These are phyloP conservation scores for Arachis stenosperma DNA, from an alignment of 306 rosid genomes.

Conservation along the genomic window DNA sequence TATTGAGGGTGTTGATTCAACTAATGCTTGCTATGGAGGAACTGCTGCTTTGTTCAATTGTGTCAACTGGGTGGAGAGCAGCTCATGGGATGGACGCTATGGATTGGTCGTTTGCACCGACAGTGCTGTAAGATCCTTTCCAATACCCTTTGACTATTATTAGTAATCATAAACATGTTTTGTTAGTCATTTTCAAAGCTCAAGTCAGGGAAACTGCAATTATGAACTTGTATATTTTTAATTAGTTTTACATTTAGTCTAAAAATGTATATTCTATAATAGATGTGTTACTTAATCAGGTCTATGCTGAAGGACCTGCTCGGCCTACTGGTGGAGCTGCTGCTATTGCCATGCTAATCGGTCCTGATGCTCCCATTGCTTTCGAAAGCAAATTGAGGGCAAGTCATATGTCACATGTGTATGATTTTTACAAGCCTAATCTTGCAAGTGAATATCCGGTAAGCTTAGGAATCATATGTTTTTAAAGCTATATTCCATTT, in stretches of 20 bases:
- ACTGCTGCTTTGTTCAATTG: slow-evolving; percentile 89
- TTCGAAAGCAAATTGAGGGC: slow-evolving; percentile 90
- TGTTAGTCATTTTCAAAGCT: slow-evolving; percentile 8
- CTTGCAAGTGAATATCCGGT: slow-evolving; percentile 98
- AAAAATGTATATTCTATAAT: neutral
- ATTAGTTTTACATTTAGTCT: slow-evolving; percentile 5
- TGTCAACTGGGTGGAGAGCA: slow-evolving; percentile 92
- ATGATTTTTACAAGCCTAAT: slow-evolving; percentile 93
- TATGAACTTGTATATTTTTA: slow-evolving; percentile 26
- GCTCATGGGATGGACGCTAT: slow-evolving; percentile 92
- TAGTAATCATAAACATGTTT: slow-evolving; percentile 6
- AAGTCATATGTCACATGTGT: slow-evolving; percentile 83
- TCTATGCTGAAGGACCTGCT: slow-evolving; percentile 91
- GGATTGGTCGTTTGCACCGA: slow-evolving; percentile 86
- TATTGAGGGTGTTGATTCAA: slow-evolving; percentile 86
- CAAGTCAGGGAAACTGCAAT: neutral
- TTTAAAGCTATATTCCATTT: slow-evolving; percentile 18
- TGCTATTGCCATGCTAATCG: slow-evolving; percentile 79
- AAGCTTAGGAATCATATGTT: slow-evolving; percentile 29
- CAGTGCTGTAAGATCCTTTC: slow-evolving; percentile 69
- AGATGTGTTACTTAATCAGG: slow-evolving; percentile 52
- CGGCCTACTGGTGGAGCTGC: slow-evolving; percentile 96
- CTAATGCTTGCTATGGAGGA: slow-evolving; percentile 94
- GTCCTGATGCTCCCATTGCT: slow-evolving; percentile 83
- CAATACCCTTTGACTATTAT: slow-evolving; percentile 31